Conservation (phyloP, 495 filamentous ascomycete species). For the Xylona heveae region DNA sequence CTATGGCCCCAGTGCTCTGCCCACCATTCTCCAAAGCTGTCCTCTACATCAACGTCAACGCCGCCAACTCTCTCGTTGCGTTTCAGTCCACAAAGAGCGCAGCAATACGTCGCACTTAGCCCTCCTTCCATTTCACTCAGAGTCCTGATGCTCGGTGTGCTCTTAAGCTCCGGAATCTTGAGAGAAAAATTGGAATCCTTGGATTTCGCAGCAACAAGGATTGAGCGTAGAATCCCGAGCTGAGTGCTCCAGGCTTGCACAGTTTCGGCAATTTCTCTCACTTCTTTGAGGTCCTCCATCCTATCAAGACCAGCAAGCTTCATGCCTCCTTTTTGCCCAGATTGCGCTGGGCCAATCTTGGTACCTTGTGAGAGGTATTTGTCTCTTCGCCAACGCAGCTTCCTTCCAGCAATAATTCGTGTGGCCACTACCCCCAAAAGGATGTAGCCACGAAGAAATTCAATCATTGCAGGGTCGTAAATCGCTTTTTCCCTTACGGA, state of each 20-base stretch:
- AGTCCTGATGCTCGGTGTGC: constrained; percentile 35
- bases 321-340: constrained; percentile 54
- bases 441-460: constrained; percentile 25
- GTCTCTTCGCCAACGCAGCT: constrained; percentile 77
- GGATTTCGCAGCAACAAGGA: background rate
- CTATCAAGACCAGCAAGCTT: constrained; percentile 70
- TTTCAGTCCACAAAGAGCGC: constrained; percentile 72
- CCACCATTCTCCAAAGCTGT: constrained; percentile 95
- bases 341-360: constrained; percentile 55
- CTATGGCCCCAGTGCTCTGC: constrained; percentile 72
- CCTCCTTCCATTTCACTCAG: constrained; percentile 34
- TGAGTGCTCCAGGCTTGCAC: constrained; percentile 49
- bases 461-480: constrained; percentile 27
- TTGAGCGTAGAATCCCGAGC: constrained; percentile 36
- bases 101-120: constrained; percentile 50
- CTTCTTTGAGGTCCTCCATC: constrained; percentile 59
- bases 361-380: constrained; percentile 66
- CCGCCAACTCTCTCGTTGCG: constrained; percentile 59
- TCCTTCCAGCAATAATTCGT: constrained; percentile 69
- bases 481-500: constrained; percentile 33
- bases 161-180: constrained; percentile 6
- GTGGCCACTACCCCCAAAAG: constrained; percentile 35
- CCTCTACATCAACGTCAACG: constrained; percentile 58
- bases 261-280: constrained; percentile 67
- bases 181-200: background rate